Evolutionary conservation across 192 early-diverging fungal species (phyloP).

Genomic region (Podila epigama): DNA sequence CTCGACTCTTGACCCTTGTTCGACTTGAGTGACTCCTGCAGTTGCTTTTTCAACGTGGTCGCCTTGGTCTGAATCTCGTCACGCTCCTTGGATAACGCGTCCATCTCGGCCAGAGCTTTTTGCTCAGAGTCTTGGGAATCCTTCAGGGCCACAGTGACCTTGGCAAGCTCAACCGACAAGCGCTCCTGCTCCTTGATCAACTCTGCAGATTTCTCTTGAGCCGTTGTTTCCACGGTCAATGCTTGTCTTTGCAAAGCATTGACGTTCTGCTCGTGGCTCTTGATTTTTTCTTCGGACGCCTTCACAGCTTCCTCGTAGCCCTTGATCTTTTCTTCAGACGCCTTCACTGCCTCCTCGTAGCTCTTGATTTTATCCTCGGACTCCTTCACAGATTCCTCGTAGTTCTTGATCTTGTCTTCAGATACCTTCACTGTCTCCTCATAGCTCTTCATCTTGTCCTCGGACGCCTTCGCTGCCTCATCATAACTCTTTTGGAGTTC

Average conservation of each 20-base stretch:
- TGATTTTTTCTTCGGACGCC: not conserved
- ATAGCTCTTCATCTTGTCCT: no score
- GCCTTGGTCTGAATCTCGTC: no score
- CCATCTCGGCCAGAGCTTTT: not conserved
- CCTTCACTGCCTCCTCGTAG: not conserved
- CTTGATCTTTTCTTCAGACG: not conserved
- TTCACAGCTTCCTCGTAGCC: not conserved
- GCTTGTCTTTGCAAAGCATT: not conserved
- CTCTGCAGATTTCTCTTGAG: not conserved
- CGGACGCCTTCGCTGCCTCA: not conserved
- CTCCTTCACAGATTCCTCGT: not conserved
- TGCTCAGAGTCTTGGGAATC: constrained; percentile 1
- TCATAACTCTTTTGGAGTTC: constrained; percentile 35
- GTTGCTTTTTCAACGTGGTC: constrained; percentile 8
- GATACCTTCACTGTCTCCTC: no score
- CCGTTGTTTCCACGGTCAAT: not conserved
- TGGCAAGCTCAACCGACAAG: not conserved
- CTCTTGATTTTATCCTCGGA: not conserved
- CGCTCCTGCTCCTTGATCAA: not conserved
- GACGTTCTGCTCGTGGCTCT: not conserved
- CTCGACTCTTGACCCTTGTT: constrained; percentile 12
- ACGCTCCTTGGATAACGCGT: constrained; percentile 28
- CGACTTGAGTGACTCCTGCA: constrained; percentile 16
- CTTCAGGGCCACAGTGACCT: constrained; percentile 11
- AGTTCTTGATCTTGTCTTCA: not conserved